Evolutionary conservation across 495 filamentous ascomycete species (phyloP), one percentile per base, ranked within the genome.

Genomic region (Daldinia grandis): DNA sequence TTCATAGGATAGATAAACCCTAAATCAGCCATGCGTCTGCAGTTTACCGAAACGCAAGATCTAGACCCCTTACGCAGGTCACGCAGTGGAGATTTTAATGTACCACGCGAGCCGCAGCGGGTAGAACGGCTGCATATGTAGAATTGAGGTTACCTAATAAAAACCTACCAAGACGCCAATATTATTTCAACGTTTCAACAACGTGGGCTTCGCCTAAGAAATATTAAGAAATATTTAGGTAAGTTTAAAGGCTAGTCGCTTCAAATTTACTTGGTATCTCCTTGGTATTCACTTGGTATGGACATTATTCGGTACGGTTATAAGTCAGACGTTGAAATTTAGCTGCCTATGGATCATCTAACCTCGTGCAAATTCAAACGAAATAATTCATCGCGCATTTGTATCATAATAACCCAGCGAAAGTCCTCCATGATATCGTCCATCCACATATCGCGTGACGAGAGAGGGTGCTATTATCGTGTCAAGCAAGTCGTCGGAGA

Each of bases 61-160:
- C 50, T 2, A 54, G 28, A 17, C 50, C 27, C 50, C 50, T 28
- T 24, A 53, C 10, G 30, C 30, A 9, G 30, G 30, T 31, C 12
- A 35, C 12, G 10, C 50, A 19, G 50, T 54, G 50, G 50, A 54
- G 50, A 54, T 47, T 24, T 47, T 47, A 47, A 12, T 47, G 42
- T 47, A 24, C 19, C 42, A 47, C 42, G 42, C 42, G 17, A 47
- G 42, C 42, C 19, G 42, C 42, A 47, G 42, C 7, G 17, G 9
- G 42, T 24, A 47, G 19, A 24, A 10, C 19, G 17, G 42, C 42
- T 47, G 17, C 42, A 47, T 47, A 9, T 17, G 5, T 42, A 44
- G n/a, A 44, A 17, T 44, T 44, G 19, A 3, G 19, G 7, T 47
- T 47, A 47, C 42, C 42, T 47, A 47, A 47, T 47, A 47, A 9